phyloP scores from a whole-genome alignment of 1,139 yeast genomes.

The Meyerozyma elateridarum region DNA sequence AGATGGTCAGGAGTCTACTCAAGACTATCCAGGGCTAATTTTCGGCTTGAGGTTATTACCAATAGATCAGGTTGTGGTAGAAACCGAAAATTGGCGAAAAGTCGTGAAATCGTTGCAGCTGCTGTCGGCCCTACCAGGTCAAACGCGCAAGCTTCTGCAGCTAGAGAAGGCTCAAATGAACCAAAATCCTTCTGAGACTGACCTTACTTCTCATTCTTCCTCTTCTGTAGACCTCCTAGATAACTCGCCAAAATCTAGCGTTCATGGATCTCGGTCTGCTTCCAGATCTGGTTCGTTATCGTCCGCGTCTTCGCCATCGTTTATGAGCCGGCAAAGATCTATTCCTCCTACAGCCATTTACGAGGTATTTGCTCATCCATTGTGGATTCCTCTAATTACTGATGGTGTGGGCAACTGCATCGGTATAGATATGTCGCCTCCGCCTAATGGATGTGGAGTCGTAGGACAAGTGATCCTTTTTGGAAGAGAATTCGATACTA shows the following conservation, averaged over 20 bases:
- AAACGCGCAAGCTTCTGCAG: conserved; percentile 2
- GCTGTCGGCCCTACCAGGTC: background rate
- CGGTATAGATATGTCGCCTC: conserved; percentile 87
- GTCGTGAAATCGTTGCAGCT: conserved; percentile 46
- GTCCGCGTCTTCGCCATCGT: background rate
- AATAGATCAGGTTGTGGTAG: conserved; percentile 56
- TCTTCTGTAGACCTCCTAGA: conserved; percentile 5
- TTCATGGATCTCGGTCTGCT: no score
- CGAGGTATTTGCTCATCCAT: conserved; percentile 73
- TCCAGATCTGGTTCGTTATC: background rate
- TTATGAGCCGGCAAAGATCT: conserved; percentile 55
- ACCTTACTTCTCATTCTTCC: conserved; percentile 5
- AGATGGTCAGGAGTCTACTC: conserved; percentile 61
- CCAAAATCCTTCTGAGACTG: conserved; percentile 7
- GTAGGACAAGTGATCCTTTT: conserved; percentile 84
- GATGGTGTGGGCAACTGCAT: conserved; percentile 88
- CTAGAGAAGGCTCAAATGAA: conserved; percentile 6
- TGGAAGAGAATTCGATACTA: conserved; percentile 86
- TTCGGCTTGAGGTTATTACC: conserved; percentile 64
- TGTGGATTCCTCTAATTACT: conserved; percentile 87
- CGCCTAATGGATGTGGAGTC: conserved; percentile 49
- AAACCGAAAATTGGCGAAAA: conserved; percentile 66
- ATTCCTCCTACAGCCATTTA: conserved; percentile 73
- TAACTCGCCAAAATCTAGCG: no score
- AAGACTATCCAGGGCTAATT: conserved; percentile 56